Evolutionary conservation across 2,329 filamentous ascomycete genomes (phyloP).

Genomic region (Colletotrichum tropicicola): DNA sequence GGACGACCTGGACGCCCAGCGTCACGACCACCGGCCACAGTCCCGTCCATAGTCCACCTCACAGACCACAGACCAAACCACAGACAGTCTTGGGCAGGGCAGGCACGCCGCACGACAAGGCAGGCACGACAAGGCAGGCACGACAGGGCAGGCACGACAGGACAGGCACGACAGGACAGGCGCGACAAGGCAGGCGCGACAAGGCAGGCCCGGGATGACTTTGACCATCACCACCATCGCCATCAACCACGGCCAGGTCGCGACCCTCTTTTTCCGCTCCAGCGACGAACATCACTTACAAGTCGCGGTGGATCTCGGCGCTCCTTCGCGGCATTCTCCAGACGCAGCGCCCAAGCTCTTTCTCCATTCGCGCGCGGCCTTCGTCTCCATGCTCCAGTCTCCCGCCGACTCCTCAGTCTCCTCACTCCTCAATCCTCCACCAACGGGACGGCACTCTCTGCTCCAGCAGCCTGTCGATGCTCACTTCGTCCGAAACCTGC

Average conservation of each 20-base stretch:
- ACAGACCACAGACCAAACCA: too few species aligned
- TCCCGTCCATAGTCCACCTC: too few species aligned
- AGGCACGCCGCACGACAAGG: background rate
- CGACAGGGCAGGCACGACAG: background rate
- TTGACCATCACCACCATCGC: background rate
- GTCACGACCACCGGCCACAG: too few species aligned
- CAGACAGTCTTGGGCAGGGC: background rate
- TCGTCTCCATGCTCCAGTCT: conserved; percentile 5
- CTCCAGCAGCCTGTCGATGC: background rate
- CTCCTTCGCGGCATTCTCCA: conserved; percentile 18
- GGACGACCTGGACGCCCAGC: too few species aligned
- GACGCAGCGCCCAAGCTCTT: background rate
- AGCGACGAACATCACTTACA: background rate
- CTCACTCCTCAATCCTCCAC: background rate
- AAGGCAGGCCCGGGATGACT: background rate
- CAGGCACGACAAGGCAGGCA: background rate
- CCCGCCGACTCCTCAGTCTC: background rate
- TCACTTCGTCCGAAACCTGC: conserved; percentile 3
- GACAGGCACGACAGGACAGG: background rate
- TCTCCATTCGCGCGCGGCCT: background rate
- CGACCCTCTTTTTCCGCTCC: conserved; percentile 5
- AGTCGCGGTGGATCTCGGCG: conserved; percentile 5
- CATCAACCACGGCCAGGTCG: background rate
- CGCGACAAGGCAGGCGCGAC: background rate
- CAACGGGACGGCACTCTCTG: background rate